A percentile compares a stretch with the other conserved stretches of the same genome.
Conservation (phyloP, 331 rosid genomes). For the Phaseolus coccineus region DNA sequence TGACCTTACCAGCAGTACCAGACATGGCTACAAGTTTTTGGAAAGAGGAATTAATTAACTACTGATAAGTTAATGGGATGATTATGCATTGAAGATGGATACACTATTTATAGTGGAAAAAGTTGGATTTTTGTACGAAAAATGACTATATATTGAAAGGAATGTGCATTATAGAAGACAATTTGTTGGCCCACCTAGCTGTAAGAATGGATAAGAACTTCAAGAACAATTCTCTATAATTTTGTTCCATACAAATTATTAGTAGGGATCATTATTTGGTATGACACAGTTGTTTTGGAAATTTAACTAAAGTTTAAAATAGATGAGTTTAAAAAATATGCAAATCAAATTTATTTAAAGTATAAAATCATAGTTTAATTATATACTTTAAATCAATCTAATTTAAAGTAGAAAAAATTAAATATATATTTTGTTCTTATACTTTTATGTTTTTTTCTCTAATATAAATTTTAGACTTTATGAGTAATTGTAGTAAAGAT, state of each 20-base stretch:
- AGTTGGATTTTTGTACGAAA: background rate
- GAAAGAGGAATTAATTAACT: background rate
- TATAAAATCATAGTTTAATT: no score
- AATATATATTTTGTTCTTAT: no score
- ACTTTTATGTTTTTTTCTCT: no score
- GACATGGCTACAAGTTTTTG: constrained; percentile 38
- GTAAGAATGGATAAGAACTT: background rate
- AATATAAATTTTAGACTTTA: no score
- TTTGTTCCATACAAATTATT: background rate
- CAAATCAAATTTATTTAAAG: no score
- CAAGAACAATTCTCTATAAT: background rate
- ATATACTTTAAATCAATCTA: no score
- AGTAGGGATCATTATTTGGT: background rate
- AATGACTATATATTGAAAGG: background rate
- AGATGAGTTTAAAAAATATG: no score
- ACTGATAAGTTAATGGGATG: background rate
- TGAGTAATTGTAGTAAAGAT: no score
- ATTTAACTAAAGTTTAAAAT: no score
- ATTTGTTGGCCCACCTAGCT: background rate
- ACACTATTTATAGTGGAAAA: constrained; percentile 23
- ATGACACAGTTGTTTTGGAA: no score
- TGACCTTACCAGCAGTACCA: constrained; percentile 49
- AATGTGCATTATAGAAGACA: background rate
- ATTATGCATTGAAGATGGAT: background rate
- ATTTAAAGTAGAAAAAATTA: no score